Conservation (phyloP, 2,329 filamentous ascomycete genomes). For the Verticillium klebahnii region DNA sequence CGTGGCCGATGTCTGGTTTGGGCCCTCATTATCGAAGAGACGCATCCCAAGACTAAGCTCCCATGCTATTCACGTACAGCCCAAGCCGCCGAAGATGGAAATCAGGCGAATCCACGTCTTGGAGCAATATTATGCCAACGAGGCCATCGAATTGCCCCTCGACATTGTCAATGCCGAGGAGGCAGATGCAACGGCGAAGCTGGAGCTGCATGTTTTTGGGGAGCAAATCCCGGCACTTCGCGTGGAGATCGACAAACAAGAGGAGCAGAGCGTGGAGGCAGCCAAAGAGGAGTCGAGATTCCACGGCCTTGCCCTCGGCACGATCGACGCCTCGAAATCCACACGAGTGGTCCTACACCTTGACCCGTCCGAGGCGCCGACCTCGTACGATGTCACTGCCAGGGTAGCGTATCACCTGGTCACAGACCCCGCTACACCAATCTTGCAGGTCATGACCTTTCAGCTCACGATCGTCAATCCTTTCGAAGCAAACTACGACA, state of each 20-base stretch:
- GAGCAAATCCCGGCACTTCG: conserved; percentile 43
- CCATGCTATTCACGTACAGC: conserved; percentile 66
- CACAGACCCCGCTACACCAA: conserved; percentile 74
- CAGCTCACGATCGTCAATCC: conserved; percentile 72
- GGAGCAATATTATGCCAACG: conserved; percentile 80
- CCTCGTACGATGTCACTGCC: conserved; percentile 63
- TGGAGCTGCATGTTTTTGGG: conserved; percentile 66
- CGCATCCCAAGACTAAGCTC: conserved; percentile 44
- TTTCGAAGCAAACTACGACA: conserved; percentile 89
- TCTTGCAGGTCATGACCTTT: conserved; percentile 67
- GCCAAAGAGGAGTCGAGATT: conserved; percentile 38
- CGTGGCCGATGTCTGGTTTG: conserved; percentile 45
- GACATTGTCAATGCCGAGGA: conserved; percentile 79
- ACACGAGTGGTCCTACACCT: conserved; percentile 42
- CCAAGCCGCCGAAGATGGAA: conserved; percentile 88
- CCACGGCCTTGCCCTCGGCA: conserved; percentile 36
- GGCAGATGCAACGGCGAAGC: conserved; percentile 65
- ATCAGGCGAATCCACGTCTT: conserved; percentile 59
- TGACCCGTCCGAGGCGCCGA: conserved; percentile 44
- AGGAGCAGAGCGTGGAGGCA: conserved; percentile 24
- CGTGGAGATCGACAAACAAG: conserved; percentile 30
- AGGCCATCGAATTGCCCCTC: conserved; percentile 64
- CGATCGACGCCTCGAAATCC: conserved; percentile 41
- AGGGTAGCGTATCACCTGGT: conserved; percentile 73
- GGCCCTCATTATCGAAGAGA: conserved; percentile 35